A percentile compares a stretch with the other conserved stretches of the same genome.
phyloP scores from a whole-genome alignment of 495 filamentous ascomycete species.

The Mycothermus thermophilus region DNA sequence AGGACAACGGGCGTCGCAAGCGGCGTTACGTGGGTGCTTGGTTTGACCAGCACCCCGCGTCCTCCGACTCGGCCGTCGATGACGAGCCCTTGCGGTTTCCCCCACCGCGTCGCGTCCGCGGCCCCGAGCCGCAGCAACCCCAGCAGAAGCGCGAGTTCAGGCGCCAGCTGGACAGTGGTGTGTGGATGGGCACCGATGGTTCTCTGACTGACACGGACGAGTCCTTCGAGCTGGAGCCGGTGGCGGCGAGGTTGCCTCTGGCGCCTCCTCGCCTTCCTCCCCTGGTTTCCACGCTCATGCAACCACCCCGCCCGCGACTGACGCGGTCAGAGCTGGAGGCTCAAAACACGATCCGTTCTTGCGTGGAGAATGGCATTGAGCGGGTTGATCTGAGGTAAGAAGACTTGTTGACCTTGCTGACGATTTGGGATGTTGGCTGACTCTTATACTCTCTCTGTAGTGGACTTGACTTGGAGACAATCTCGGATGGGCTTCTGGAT shows the following conservation, averaged over 20 bases:
- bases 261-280: not conserved
- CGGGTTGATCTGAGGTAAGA: slow-evolving; percentile 52
- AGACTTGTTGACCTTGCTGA: not conserved
- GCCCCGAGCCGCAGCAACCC: slow-evolving; percentile 20
- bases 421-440: too few species aligned
- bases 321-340: slow-evolving; percentile 21
- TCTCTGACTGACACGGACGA: slow-evolving; percentile 30
- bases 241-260: slow-evolving; percentile 4
- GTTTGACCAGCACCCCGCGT: slow-evolving; percentile 45
- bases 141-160: slow-evolving; percentile 40
- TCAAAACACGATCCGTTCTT: slow-evolving; percentile 32
- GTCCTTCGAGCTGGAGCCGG: slow-evolving; percentile 14
- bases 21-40: slow-evolving; percentile 55
- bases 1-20: slow-evolving; percentile 29
- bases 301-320: slow-evolving; percentile 1
- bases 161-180: slow-evolving; percentile 62
- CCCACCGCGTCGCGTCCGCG: slow-evolving; percentile 3
- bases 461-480: slow-evolving; percentile 17
- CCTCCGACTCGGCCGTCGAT: slow-evolving; percentile 30
- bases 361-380: slow-evolving; percentile 47
- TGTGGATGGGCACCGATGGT: slow-evolving; percentile 62
- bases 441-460: slow-evolving; percentile 15
- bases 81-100: slow-evolving; percentile 8
- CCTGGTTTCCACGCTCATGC: too few species aligned
- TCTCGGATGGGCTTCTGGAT: slow-evolving; percentile 36